Percentiles rank a stretch among this genome's conserved stretches.
phyloP scores from a whole-genome alignment of 495 filamentous ascomycete species.

The Hamigera avellanea region DNA sequence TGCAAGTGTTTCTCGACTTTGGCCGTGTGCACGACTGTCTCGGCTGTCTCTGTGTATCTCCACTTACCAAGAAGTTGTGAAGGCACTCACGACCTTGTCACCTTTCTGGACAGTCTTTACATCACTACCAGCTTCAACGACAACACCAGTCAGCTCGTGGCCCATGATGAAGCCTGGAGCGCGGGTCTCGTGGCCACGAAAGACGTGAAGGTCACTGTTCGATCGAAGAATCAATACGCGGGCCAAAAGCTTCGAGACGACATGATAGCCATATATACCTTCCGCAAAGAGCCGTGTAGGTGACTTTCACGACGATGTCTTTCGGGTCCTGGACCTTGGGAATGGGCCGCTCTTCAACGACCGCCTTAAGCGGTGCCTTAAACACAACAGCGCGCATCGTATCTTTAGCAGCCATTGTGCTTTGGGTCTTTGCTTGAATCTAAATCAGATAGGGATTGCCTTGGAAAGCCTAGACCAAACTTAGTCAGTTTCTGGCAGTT shows the following conservation, averaged over 20 bases:
- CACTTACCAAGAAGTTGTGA: constrained; percentile 76
- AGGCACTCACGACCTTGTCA: constrained; percentile 71
- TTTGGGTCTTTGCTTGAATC: no score
- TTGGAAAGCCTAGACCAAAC: no score
- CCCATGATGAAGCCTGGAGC: constrained; percentile 57
- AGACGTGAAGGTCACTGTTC: constrained; percentile 80
- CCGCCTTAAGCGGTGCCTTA: constrained; percentile 33
- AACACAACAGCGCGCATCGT: constrained; percentile 40
- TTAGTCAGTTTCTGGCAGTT: no score
- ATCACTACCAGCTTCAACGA: constrained; percentile 52
- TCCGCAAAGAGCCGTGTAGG: constrained; percentile 79
- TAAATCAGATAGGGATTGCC: no score
- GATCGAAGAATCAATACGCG: no score
- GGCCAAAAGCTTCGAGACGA: no score
- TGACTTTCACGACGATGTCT: constrained; percentile 79
- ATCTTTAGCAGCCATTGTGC: no score
- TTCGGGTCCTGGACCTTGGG: constrained; percentile 53
- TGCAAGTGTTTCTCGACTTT: no score
- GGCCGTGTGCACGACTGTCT: no score
- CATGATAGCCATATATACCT: constrained; percentile 38
- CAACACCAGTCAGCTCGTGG: constrained; percentile 67
- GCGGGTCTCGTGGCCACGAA: constrained; percentile 65
- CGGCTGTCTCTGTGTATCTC: not conserved
- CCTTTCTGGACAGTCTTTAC: constrained; percentile 64
- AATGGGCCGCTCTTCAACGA: constrained; percentile 36